Evolutionary conservation across 768 basidiomycete species (phyloP).

Genomic region (Leucogyrophana mollusca): DNA sequence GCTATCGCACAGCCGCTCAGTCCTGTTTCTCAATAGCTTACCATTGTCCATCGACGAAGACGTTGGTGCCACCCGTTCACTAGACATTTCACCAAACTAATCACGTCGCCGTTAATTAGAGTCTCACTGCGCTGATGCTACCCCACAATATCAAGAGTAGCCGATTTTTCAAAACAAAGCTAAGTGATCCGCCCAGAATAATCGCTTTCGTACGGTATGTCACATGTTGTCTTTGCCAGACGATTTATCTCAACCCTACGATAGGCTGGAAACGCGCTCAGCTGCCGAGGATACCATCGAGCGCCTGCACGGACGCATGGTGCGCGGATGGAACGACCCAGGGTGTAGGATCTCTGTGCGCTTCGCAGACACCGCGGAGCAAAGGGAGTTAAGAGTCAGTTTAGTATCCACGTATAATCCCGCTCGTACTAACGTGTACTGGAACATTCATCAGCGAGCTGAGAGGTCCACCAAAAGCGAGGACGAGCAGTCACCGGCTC

Average conservation of each 20-base stretch:
- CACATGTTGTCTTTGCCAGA: background rate
- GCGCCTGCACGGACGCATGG: constrained; percentile 75
- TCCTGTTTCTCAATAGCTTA: constrained; percentile 38
- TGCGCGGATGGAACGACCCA: constrained; percentile 74
- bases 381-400: constrained; percentile 72
- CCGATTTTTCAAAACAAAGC: constrained; percentile 76
- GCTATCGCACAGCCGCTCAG: too few species aligned
- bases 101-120: constrained; percentile 32
- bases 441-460: constrained; percentile 42
- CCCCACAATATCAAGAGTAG: constrained; percentile 74
- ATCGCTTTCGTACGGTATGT: constrained; percentile 79
- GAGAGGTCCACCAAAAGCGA: constrained; percentile 62
- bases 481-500: constrained; percentile 54
- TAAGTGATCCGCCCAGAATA: constrained; percentile 74
- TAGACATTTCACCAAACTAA: background rate
- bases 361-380: constrained; percentile 77
- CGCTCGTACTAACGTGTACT: constrained; percentile 2
- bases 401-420: constrained; percentile 1
- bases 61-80: constrained; percentile 31
- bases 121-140: constrained; percentile 61
- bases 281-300: constrained; percentile 81
- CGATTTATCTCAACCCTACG: background rate
- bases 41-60: constrained; percentile 69
- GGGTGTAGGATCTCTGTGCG: constrained; percentile 78
- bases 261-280: constrained; percentile 64